Evolutionary conservation across 192 early-diverging fungal genomes (phyloP).

Genomic region (Coemansia pectinata): DNA sequence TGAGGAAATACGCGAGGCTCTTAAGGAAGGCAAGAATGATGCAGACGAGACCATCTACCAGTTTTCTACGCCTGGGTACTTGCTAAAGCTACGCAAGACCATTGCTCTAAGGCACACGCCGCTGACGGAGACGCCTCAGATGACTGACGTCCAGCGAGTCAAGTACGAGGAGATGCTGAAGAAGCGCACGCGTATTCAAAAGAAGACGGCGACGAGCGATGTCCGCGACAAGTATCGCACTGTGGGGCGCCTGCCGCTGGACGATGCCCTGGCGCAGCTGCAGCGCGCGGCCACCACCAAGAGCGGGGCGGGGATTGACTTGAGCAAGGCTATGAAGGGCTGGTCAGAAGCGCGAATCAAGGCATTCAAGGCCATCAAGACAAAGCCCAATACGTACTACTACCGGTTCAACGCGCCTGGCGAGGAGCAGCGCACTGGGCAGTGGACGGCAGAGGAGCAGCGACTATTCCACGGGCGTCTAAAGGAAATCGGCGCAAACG

Average conservation of each 20-base stretch:
- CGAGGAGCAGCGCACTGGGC: conserved; percentile 90
- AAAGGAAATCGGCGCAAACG: conserved; percentile 86
- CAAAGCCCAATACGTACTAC: conserved; percentile 96
- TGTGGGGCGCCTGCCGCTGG: conserved; percentile 74
- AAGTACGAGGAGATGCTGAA: conserved; percentile 85
- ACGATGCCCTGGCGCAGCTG: conserved; percentile 88
- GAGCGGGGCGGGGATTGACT: conserved; percentile 70
- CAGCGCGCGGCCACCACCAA: conserved; percentile 55
- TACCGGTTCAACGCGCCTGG: conserved; percentile 97
- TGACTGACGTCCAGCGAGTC: conserved; percentile 82
- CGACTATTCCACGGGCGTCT: conserved; percentile 82
- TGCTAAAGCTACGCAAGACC: conserved; percentile 64
- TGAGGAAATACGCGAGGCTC: conserved; percentile 85
- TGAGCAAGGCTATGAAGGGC: conserved; percentile 88
- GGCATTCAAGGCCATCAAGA: conserved; percentile 91
- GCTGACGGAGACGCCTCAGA: conserved; percentile 53
- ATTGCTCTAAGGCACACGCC: conserved; percentile 69
- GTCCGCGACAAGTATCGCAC: conserved; percentile 74
- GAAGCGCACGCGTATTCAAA: conserved; percentile 76
- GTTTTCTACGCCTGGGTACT: conserved; percentile 75
- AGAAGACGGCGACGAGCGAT: conserved; percentile 78
- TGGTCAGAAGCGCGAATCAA: conserved; percentile 93
- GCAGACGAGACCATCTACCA: conserved; percentile 91
- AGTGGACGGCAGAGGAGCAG: conserved; percentile 88
- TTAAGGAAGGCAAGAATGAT: conserved; percentile 77